Base-by-base conservation (phyloP, 208 protist genomes). In the Wallacemonas sp. region DNA sequence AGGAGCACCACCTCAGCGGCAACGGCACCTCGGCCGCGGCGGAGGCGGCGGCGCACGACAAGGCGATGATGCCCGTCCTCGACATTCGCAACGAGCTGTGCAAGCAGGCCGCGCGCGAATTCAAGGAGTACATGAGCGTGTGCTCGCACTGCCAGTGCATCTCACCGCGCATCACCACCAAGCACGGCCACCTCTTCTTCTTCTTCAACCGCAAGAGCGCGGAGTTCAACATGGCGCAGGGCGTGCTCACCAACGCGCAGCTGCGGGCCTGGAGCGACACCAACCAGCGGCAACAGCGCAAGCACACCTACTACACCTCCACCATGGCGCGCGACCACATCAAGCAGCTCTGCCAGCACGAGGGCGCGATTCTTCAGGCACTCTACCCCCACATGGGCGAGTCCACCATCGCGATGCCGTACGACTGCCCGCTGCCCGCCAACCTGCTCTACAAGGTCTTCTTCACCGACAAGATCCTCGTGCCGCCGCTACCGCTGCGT, bases 151-250 rank as follows among this genome's bases (percentile, higher is more conserved):
- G 91, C 70, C 70, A 77, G 26, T 75, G 62, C 46, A 80, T 90
- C 41, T 94, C 88, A 3, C 91, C 91, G 2, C 72, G 78, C 67
- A 83, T 93, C 63, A 87, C 78, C 7, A 86, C 77, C 14, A 85
- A 91, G 61, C 81, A 88, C 70, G 82, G 84, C 4, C 87, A 94
- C 31, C 81, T 96, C 59, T 96, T 92, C 75, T 94, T 94, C 72
- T 88, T 73, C 61, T 93, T 92, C 67, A 89, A 71, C 41, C 80
- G 87, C 63, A 80, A 71, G 61, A 86, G 79, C 65, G 66, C 72
- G 1, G 69, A 82, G 36, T 66, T 84, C 36, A 93, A 93, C 61
- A 67, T 93, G 22, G 65, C 72, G 1, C 72, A 77, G 49, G 82
- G 76, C 10, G 48, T 77, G 36, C 78, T 96, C 44, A 81, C 81